phyloP scores from a whole-genome alignment of 768 basidiomycete genomes.

The Pleurotus eryngii region DNA sequence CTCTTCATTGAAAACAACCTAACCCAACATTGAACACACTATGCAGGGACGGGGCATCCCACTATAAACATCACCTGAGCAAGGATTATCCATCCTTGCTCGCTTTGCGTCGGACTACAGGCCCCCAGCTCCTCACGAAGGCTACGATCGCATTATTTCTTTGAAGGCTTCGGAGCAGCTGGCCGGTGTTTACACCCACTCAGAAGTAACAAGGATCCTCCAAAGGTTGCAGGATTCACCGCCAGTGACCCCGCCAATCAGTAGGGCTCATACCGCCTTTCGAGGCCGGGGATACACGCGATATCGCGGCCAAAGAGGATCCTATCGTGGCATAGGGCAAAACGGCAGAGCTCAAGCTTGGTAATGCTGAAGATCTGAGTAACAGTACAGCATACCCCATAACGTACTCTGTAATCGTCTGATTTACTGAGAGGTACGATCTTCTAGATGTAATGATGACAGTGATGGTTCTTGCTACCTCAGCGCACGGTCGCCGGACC shows the following conservation, averaged over 20 bases:
- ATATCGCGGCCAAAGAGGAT: background rate
- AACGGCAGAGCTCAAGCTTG: too few relatives aligned
- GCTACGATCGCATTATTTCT: slow-evolving; percentile 57
- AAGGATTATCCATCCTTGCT: slow-evolving; percentile 58
- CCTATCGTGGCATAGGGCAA: background rate
- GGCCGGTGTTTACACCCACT: slow-evolving; percentile 43
- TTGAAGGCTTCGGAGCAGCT: slow-evolving; percentile 40
- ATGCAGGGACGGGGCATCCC: slow-evolving; percentile 66
- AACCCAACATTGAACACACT: slow-evolving; percentile 6
- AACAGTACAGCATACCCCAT: background rate
- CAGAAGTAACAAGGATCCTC: slow-evolving; percentile 51
- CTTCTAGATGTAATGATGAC: background rate
- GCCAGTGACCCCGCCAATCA: slow-evolving; percentile 18
- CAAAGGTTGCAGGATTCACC: slow-evolving; percentile 45
- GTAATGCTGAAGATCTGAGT: background rate
- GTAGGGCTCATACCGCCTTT: background rate
- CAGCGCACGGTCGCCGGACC: too few relatives aligned
- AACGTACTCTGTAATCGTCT: background rate
- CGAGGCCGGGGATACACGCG: slow-evolving; percentile 1
- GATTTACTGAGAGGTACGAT: background rate
- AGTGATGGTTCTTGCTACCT: background rate
- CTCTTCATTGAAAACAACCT: background rate
- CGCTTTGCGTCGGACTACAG: slow-evolving; percentile 63
- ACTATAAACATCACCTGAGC: slow-evolving; percentile 63
- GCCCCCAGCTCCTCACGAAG: slow-evolving; percentile 55